phyloP scores from a whole-genome alignment of 257 asterid species.

The Solanum okadae region DNA sequence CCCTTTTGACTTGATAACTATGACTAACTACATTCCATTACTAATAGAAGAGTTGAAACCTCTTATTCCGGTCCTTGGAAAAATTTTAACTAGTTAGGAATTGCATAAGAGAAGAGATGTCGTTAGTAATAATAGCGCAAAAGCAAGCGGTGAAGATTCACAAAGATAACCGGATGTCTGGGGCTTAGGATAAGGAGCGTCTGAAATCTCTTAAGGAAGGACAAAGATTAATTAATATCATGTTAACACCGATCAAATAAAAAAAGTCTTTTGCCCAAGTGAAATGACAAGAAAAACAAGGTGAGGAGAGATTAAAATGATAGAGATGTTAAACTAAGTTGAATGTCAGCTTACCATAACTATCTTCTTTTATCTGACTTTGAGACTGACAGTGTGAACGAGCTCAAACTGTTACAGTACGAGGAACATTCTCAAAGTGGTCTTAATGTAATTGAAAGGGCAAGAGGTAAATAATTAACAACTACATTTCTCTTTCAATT shows the following conservation, averaged over 20 bases:
- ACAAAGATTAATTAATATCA: too few relatives aligned
- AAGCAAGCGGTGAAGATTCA: background rate
- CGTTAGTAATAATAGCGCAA: too few relatives aligned
- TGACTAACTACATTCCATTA: background rate
- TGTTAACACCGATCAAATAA: too few relatives aligned
- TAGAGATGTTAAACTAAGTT: background rate
- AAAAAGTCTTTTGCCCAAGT: too few relatives aligned
- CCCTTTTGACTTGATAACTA: background rate
- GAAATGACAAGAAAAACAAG: background rate
- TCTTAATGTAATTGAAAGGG: background rate
- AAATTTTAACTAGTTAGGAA: too few relatives aligned
- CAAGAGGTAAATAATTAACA: background rate
- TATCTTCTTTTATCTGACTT: background rate
- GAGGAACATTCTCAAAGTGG: background rate
- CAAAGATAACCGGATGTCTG: background rate
- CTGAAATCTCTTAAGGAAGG: too few relatives aligned
- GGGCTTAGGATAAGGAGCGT: background rate
- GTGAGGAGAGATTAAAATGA: background rate
- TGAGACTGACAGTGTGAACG: accelerated
- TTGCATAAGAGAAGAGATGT: too few relatives aligned
- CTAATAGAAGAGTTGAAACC: too few relatives aligned
- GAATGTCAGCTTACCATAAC: background rate
- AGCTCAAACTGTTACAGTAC: background rate
- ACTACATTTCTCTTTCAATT: background rate
- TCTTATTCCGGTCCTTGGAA: background rate